Percentiles rank a stretch among this genome's conserved stretches.
Evolutionary conservation across 257 asterid species (phyloP).

Genomic region (Solanum pinnatisectum): DNA sequence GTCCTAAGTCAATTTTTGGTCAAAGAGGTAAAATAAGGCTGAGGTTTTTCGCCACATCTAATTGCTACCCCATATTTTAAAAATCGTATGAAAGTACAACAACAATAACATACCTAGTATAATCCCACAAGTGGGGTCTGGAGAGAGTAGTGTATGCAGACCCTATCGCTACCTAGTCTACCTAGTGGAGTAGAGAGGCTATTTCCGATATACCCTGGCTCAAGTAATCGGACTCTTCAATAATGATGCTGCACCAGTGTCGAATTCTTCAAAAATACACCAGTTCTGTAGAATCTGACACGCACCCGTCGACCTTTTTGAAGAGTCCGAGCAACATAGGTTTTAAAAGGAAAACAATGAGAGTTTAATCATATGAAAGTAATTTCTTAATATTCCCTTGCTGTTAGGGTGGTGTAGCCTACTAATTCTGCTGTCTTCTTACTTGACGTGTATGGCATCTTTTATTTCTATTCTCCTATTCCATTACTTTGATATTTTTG

Average conservation of each 20-base stretch:
- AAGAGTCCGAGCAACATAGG: background rate
- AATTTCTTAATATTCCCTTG: background rate
- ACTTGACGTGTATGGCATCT: background rate
- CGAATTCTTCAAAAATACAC: background rate
- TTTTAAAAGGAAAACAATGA: background rate
- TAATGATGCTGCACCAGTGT: background rate
- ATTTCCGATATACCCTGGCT: background rate
- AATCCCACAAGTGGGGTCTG: background rate
- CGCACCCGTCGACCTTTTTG: background rate
- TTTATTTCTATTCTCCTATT: background rate
- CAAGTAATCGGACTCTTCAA: background rate
- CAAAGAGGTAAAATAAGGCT: background rate
- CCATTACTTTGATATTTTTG: conserved; percentile 2
- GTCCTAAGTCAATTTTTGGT: background rate
- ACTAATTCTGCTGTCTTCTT: background rate
- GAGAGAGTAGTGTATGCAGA: background rate
- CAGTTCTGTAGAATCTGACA: background rate
- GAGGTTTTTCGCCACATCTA: background rate
- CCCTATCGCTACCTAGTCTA: background rate
- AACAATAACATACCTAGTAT: background rate
- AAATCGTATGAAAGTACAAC: background rate
- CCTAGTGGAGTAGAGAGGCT: background rate
- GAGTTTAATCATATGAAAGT: background rate
- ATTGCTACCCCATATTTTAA: background rate
- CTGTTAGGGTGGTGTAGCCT: background rate